Base-by-base conservation (phyloP, 2,329 filamentous ascomycete species). In the Arthrocladium fulminans region DNA sequence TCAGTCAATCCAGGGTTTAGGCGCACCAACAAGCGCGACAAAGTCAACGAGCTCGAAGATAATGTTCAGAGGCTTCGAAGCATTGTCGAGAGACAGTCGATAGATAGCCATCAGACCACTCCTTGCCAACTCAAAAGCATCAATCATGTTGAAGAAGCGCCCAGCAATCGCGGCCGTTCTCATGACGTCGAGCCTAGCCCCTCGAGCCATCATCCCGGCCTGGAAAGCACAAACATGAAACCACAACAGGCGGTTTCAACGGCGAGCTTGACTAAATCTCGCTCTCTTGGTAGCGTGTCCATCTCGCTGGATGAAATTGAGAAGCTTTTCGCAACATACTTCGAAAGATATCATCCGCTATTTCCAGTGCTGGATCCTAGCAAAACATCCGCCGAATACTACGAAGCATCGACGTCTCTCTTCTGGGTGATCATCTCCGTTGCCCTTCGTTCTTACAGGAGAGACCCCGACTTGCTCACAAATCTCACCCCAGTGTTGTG, bases 351-450 rank as follows among this genome's bases (percentile, higher is more conserved):
- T 60, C 79, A 84, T 58, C 75, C 74, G 0, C 81, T 79, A 53
- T 66, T 83, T 30, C 78, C 79, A 1, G 74, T 83, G 52, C 69
- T 83, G 30, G 76, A 81, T 51, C 68, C 68, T 32, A 61, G 69
- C 7, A 67, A 70, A 49, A 63, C 68, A 7, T 73, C 77, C 2
- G 74, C 80, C 27, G 70, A 76, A 40, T 80, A 76, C 60, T 75
- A 76, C 54, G 69, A 69, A 17, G 65, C 73, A 22, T 79, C 76
- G 40, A 76, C 74, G 15, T 65, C 83, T 3, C 69, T 83, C 9
- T 82, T 81, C 61, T 84, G 80, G 80, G 77, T 77, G 24, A 76
- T 83, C 44, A 69, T 83, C 40, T 74, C 76, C 34, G 73, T 81
- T 35, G 79, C 78, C 13, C 73, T 77, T 30, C 74, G 80, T 34